phyloP scores from a whole-genome alignment of 2,329 filamentous ascomycete species.

The Hypomyces perniciosus region DNA sequence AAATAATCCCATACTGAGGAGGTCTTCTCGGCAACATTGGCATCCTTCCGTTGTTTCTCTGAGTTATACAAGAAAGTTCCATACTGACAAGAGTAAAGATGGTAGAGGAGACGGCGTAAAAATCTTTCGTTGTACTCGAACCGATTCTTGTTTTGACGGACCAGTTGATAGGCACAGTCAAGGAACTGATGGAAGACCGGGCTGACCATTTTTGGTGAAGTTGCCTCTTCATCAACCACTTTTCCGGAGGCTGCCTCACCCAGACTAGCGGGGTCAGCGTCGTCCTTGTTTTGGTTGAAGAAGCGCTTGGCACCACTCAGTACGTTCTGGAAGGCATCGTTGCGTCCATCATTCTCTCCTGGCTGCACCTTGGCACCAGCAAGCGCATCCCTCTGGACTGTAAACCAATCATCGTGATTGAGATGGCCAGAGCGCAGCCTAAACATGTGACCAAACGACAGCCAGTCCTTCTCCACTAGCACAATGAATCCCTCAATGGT shows the following conservation, averaged over 20 bases:
- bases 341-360: slow-evolving; percentile 53
- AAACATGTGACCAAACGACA: slow-evolving; percentile 98
- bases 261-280: slow-evolving; percentile 53
- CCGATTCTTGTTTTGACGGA: slow-evolving; percentile 76
- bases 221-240: slow-evolving; percentile 56
- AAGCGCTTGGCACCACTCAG: slow-evolving; percentile 87
- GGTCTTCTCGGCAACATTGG: slow-evolving; percentile 62
- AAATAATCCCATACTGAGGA: slow-evolving; percentile 97
- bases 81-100: slow-evolving; percentile 93
- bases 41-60: slow-evolving; percentile 77
- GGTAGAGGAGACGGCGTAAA: slow-evolving; percentile 80
- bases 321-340: slow-evolving; percentile 79
- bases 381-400: slow-evolving; percentile 73
- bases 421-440: slow-evolving; percentile 83
- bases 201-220: slow-evolving; percentile 82
- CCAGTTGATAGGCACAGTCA: slow-evolving; percentile 85
- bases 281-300: slow-evolving; percentile 62
- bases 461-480: slow-evolving; percentile 93
- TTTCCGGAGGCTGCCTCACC: slow-evolving; percentile 35
- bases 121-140: slow-evolving; percentile 98
- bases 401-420: slow-evolving; percentile 91
- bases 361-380: slow-evolving; percentile 58
- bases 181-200: slow-evolving; percentile 98
- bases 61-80: slow-evolving; percentile 95
- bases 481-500: slow-evolving; percentile 93